phyloP scores from a whole-genome alignment of 176 grass and related monocot genomes.

The Avena atlantica region DNA sequence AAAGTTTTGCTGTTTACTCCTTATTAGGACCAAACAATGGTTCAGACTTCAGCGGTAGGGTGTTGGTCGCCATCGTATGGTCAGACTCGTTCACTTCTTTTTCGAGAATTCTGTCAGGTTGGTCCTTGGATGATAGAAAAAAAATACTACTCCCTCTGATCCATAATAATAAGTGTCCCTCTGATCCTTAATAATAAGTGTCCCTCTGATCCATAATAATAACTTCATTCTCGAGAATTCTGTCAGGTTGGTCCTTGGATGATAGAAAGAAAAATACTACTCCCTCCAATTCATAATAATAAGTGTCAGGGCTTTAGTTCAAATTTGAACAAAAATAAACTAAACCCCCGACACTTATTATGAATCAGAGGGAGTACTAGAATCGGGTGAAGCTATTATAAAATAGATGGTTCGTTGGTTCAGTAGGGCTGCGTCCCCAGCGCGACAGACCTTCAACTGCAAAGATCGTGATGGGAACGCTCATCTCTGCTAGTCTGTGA shows the following conservation, averaged over 20 bases:
- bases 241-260: not conserved
- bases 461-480: not conserved
- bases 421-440: not conserved
- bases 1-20: not conserved
- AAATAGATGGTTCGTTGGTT: not conserved
- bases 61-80: not conserved
- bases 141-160: too few species aligned
- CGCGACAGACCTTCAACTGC: not conserved
- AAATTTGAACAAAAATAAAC: too few species aligned
- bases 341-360: too few species aligned
- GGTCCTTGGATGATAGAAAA: not conserved
- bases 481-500: not conserved
- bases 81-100: not conserved
- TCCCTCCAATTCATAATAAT: too few species aligned
- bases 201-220: too few species aligned
- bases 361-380: too few species aligned
- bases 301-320: too few species aligned
- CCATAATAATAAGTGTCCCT: not conserved
- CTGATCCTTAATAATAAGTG: too few species aligned
- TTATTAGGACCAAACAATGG: not conserved
- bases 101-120: not conserved
- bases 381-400: not conserved
- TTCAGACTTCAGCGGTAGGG: not conserved
- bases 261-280: not conserved
- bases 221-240: not conserved